phyloP scores from a whole-genome alignment of 1,139 yeast genomes.

The Suhomyces taliae region DNA sequence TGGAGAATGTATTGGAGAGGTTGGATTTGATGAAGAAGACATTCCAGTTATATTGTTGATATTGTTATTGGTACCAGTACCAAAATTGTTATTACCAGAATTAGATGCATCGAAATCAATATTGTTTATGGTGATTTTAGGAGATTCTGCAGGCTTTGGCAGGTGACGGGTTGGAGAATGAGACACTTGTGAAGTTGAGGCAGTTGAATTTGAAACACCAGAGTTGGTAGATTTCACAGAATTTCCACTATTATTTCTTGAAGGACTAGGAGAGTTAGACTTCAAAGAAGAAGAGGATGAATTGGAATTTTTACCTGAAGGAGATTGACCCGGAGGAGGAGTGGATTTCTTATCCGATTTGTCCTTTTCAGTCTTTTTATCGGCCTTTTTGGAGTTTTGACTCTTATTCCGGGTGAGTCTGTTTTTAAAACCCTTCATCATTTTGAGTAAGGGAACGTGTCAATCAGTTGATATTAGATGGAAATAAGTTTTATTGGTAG shows the following conservation, averaged over 20 bases:
- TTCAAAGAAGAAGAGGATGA: constrained; percentile 24
- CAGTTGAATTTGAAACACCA: constrained; percentile 15
- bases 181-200: constrained; percentile 9
- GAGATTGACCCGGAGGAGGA: constrained; percentile 10
- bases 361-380: constrained; percentile 29
- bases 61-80: constrained; percentile 18
- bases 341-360: constrained; percentile 14
- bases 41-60: constrained; percentile 15
- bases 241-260: constrained; percentile 34
- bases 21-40: constrained; percentile 36
- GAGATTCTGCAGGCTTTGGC: constrained; percentile 22
- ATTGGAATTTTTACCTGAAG: constrained; percentile 4
- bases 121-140: constrained; percentile 30
- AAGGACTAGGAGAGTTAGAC: constrained; percentile 36
- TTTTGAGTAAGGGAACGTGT: constrained; percentile 19
- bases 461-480: neutral
- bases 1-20: constrained; percentile 26
- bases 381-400: constrained; percentile 41
- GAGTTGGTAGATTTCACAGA: constrained; percentile 27
- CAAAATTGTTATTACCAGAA: constrained; percentile 19
- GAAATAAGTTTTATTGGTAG: neutral
- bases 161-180: constrained; percentile 16
- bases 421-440: constrained; percentile 55
- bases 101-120: constrained; percentile 15
- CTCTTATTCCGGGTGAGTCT: constrained; percentile 48